Percentiles rank a stretch among this genome's conserved stretches.
phyloP scores from a whole-genome alignment of 164 flowering plant genomes.

The Stephania cephalantha region DNA sequence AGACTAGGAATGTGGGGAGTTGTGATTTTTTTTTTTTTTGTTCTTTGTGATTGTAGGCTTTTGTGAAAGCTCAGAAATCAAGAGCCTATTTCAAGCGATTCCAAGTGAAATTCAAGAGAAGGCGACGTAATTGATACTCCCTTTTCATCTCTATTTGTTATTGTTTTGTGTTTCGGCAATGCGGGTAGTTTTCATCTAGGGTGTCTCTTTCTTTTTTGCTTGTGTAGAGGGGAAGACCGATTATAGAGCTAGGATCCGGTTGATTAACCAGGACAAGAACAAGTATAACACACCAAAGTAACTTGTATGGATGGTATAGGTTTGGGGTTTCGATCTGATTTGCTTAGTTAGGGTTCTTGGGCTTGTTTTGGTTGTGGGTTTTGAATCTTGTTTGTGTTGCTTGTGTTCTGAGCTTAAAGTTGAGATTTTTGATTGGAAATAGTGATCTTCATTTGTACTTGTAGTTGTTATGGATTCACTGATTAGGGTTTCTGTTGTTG shows the following conservation, averaged over 20 bases:
- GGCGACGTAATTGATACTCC: slow-evolving; percentile 24
- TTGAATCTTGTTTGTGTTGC: too few species aligned
- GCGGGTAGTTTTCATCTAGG: background rate
- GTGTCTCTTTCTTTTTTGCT: background rate
- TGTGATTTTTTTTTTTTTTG: background rate
- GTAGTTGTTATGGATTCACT: too few species aligned
- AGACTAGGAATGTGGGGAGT: too few species aligned
- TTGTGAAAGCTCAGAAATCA: slow-evolving; percentile 37
- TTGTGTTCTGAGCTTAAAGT: too few species aligned
- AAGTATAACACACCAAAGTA: slow-evolving; percentile 88
- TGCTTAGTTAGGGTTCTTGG: too few species aligned
- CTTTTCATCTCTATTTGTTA: background rate
- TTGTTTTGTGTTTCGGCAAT: background rate
- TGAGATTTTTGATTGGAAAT: too few species aligned
- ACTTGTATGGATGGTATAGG: slow-evolving; percentile 1
- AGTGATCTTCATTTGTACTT: too few species aligned
- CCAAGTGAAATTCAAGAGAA: slow-evolving; percentile 45
- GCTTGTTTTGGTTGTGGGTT: too few species aligned
- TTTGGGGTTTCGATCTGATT: too few species aligned
- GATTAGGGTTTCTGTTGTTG: too few species aligned
- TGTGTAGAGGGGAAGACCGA: slow-evolving; percentile 80
- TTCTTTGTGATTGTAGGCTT: slow-evolving; percentile 19
- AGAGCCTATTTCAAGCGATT: slow-evolving; percentile 43
- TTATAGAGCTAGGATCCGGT: slow-evolving; percentile 73
- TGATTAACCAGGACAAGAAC: slow-evolving; percentile 87